Evolutionary conservation across 257 asterid genomes (phyloP).

Genomic region (Solanum megistacrolobum): DNA sequence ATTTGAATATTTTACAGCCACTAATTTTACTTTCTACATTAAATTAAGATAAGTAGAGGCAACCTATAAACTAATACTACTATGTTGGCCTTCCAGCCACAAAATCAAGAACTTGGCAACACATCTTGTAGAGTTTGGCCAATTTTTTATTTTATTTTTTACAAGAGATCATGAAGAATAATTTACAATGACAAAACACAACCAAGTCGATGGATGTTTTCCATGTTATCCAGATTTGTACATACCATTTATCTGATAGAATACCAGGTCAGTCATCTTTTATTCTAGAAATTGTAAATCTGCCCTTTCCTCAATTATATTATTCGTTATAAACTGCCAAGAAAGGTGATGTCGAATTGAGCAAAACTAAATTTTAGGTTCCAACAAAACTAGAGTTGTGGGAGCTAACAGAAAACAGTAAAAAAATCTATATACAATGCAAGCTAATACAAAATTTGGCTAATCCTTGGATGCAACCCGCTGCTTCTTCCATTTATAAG

Average conservation of each 20-base stretch:
- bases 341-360: neutral
- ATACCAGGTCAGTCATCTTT: neutral
- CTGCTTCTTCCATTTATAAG: too few relatives aligned
- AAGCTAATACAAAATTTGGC: too few relatives aligned
- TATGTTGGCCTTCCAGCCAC: neutral
- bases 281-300: neutral
- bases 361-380: neutral
- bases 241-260: neutral
- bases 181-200: neutral
- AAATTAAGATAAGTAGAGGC: neutral
- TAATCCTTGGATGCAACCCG: too few relatives aligned
- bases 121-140: neutral
- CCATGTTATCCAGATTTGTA: neutral
- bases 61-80: neutral
- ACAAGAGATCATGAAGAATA: neutral
- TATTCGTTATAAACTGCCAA: neutral
- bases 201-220: neutral
- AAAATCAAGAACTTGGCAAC: neutral
- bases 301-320: neutral
- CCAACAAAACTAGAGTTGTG: neutral
- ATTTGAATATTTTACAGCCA: neutral
- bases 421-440: too few relatives aligned
- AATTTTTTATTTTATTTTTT: too few relatives aligned
- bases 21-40: neutral
- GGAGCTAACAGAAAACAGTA: neutral